Base-by-base conservation (phyloP, 2,329 filamentous ascomycete species). In the Microcyclosporella mali region DNA sequence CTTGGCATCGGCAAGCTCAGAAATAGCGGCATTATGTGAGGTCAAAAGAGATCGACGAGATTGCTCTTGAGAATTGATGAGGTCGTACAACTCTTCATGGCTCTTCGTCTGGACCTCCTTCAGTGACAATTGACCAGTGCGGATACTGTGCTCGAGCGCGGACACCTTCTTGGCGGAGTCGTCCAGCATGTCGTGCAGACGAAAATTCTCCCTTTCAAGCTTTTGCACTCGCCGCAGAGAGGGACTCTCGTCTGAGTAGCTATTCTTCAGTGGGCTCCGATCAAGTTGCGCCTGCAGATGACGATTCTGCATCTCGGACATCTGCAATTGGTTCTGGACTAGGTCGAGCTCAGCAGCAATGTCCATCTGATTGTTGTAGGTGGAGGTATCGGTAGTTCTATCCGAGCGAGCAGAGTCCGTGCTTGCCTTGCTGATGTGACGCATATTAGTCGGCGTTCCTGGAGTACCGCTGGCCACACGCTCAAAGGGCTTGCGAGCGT, bases 91-190 rank as follows among this genome's bases (percentile, higher is more conserved):
- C 64, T 97, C 92, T 60, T 95, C 89, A 56, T 97, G 88, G 4
- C 88, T 94, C 62, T 86, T 89, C 2, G 89, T 85, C 64, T 95
- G 89, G 34, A 97, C 80, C 64, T 97, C 90, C 37, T 88, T 85
- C 33, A 95, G 73, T 0, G 88, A 92, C 4, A 97, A 72, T 63
- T 95, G 86, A 10, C 89, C 92, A 28, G 83, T 85, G 45, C 84
- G 85, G 44, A 97, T 83, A 47, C 82, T 88, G 62, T 86, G 85
- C 66, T 97, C 92, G 16, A 97, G 69, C 1, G 84, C 79, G 6
- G 90, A 95, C 2, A 95, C 84, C 68, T 95, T 95, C 72, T 87
- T 90, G 14, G 84, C 75, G 2, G 90, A 95, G 63, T 95, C 88
- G 64, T 97, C 90, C 4, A 97, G 81, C 78, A 94, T 87, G 50